Conservation (phyloP, 2,329 filamentous ascomycete species). For the Tolypocladium amazonense region DNA sequence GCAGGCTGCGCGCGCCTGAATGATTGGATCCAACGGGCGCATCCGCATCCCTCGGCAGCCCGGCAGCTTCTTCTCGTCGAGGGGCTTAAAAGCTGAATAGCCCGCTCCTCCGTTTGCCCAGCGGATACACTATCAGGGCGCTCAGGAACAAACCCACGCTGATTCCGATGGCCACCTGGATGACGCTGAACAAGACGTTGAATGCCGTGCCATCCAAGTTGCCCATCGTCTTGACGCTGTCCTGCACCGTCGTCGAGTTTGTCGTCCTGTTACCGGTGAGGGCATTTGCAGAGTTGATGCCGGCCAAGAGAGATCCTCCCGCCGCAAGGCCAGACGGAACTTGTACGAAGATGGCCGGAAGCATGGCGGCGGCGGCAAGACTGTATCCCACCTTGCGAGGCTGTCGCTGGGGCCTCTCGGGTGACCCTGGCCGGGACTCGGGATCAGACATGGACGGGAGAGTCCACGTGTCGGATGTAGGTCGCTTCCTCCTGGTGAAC, state of each 20-base stretch:
- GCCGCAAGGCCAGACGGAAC: constrained; percentile 54
- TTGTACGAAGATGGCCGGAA: constrained; percentile 75
- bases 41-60: neutral
- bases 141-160: constrained; percentile 50
- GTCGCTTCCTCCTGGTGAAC: constrained; percentile 19
- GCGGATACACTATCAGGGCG: constrained; percentile 42
- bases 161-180: constrained; percentile 51
- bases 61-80: neutral
- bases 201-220: constrained; percentile 36
- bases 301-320: constrained; percentile 46
- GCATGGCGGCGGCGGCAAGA: constrained; percentile 72
- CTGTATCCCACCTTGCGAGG: constrained; percentile 54
- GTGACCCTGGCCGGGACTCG: constrained; percentile 17
- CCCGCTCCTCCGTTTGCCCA: constrained; percentile 47
- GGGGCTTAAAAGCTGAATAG: constrained; percentile 38
- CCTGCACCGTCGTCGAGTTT: neutral
- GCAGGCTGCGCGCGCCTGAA: neutral
- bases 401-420: constrained; percentile 15
- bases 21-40: neutral
- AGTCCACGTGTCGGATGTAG: constrained; percentile 18
- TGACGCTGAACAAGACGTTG: constrained; percentile 44
- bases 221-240: constrained; percentile 8
- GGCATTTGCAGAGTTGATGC: constrained; percentile 44
- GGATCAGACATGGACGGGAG: constrained; percentile 18
- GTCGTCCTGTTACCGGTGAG: constrained; percentile 33